A percentile compares a stretch with the other conserved stretches of the same genome.
Evolutionary conservation across 1,284 basidiomycete genomes (phyloP).

Genomic region (Sanguinoderma infundibulare): DNA sequence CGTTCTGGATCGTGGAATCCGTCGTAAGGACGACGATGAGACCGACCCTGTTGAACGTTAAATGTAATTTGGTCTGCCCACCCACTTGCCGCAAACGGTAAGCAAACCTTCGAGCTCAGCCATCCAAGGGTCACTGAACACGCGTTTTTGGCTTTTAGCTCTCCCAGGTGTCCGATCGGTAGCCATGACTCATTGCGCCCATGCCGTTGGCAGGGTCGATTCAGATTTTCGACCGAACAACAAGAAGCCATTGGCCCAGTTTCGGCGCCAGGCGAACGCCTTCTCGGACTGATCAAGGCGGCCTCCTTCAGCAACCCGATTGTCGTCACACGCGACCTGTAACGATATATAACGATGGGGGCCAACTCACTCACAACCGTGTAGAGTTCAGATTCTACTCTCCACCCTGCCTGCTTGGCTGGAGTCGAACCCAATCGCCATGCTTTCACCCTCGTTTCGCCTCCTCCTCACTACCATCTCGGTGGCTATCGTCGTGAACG

Average conservation of each 20-base stretch:
- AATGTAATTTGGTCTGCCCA: too few species aligned
- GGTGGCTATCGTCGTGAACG: conserved; percentile 11
- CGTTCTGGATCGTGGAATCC: too few species aligned
- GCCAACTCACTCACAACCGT: background rate
- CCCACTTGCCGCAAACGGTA: too few species aligned
- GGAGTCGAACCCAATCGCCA: background rate
- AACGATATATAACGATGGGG: background rate
- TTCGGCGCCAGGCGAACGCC: background rate
- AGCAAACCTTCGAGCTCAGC: too few species aligned
- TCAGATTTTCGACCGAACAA: background rate
- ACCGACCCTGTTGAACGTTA: too few species aligned
- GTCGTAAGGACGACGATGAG: too few species aligned
- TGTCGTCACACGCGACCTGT: background rate
- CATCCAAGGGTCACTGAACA: too few species aligned
- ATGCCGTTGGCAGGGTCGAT: background rate
- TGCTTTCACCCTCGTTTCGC: conserved; percentile 18
- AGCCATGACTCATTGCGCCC: too few species aligned
- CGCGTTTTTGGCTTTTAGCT: too few species aligned
- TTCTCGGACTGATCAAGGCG: background rate
- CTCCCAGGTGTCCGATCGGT: too few species aligned
- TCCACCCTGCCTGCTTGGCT: background rate
- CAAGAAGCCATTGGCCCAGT: background rate
- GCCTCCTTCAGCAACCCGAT: background rate
- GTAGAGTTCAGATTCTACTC: background rate
- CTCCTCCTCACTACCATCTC: conserved; percentile 15